A percentile compares a stretch with the other conserved stretches of the same genome.
Evolutionary conservation across 208 protist genomes (phyloP).

Genomic region (Jaenimonas drosophilae): DNA sequence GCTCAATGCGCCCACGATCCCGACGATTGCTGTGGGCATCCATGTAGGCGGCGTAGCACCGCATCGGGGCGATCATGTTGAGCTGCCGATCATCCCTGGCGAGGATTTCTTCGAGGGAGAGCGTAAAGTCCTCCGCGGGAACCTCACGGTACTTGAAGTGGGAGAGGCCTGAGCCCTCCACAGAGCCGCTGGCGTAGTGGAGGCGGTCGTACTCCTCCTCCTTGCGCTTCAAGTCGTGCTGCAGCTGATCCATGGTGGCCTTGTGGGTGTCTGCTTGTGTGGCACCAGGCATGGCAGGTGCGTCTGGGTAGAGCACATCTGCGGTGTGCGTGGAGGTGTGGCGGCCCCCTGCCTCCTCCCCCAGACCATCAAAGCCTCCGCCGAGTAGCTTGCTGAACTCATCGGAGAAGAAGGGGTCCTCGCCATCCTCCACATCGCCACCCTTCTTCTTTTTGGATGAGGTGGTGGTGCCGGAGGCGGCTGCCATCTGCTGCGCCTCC

Average conservation of each 20-base stretch:
- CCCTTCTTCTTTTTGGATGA: not conserved
- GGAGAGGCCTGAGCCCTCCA: constrained; percentile 8
- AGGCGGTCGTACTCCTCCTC: constrained; percentile 81
- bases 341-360: too few species aligned
- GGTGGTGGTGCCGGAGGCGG: not conserved
- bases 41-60: constrained; percentile 87
- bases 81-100: constrained; percentile 83
- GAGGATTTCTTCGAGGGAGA: constrained; percentile 82
- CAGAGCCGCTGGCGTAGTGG: constrained; percentile 43
- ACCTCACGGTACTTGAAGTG: constrained; percentile 84
- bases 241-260: constrained; percentile 26
- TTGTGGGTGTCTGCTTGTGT: not conserved
- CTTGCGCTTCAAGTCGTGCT: constrained; percentile 54
- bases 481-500: constrained; percentile 23
- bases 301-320: constrained; percentile 66
- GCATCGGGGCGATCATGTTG: constrained; percentile 90
- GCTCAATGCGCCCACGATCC: constrained; percentile 50
- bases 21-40: constrained; percentile 47
- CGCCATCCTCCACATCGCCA: too few species aligned
- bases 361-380: too few species aligned
- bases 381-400: too few species aligned
- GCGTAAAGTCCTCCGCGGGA: constrained; percentile 68
- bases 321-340: too few species aligned
- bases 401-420: constrained; percentile 8
- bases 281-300: not conserved